Evolutionary conservation across 345 rosid genomes (phyloP), one percentile per base, ranked within the genome.

Genomic region (Chamaenerion angustifolium): DNA sequence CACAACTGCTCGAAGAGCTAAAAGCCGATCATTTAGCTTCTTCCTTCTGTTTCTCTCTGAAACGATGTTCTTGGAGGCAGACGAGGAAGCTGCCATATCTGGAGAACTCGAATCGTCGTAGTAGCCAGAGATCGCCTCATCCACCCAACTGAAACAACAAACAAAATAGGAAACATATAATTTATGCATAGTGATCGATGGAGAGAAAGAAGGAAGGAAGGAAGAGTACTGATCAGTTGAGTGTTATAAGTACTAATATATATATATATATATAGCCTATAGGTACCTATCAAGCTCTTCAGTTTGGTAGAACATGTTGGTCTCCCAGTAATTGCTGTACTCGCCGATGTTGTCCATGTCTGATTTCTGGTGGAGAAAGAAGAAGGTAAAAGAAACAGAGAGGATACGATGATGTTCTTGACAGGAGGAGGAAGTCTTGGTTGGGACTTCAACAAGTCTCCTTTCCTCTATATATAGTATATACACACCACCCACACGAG

Each of bases 31-130:
- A 42, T 87, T 92, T 18, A 92, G 95, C 70, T 77, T 92, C 68
- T 77, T 89, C 64, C 98, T 72, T 54, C 98, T 54, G 42, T 87
- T 92, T 63, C 96, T 69, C 72, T 92, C 98, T 2, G 93, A 87
- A 12, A 84, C 79, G 31, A 82, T 92, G 68, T 87, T 92, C 71
- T 84, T 92, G 2, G 95, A 78, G 8, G 95, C 93, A 13, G 75
- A 72, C n/a, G 81, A 64, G 0, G 96, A 75, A 10, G 83, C 87
- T 0, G 74, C 82, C 16, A 95, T 95, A 16, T 92, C 98, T 15
- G 98, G 96, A 23, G 96, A 92, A 52, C 98, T 92, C 21, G 96
- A 87, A 64, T 87, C 98, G 64, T 87, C 98, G 15, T 77, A 80
- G 71, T 83, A 82, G 8, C 80, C 65, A 9, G 65, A 62, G 21